Base-by-base conservation (phyloP, 192 early-diverging fungal genomes). In the Coemansia sp. region DNA sequence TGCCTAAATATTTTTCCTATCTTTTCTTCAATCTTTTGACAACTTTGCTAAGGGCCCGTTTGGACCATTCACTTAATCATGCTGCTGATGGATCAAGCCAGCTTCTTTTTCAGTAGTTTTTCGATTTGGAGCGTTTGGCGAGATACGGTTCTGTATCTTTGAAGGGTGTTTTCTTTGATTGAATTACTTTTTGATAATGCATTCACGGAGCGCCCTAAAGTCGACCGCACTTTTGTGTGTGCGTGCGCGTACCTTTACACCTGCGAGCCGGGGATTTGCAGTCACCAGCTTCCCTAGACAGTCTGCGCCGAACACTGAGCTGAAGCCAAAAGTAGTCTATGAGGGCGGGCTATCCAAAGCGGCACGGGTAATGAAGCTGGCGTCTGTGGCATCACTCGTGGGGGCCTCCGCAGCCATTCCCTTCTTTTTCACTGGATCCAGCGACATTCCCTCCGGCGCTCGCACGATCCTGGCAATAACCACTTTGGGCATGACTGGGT, bases 361-460 rank as follows among this genome's bases (percentile, higher is more conserved):
- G 0, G 79, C 79, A 26, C 61, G 62, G 12, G 59, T 82, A 35
- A 82, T 82, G 79, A 82, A 82, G 34, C 60, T 82, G 13, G 79
- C 79, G 0, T 82, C 79, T 0, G 65, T 82, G 1, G 70, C 79
- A 0, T 82, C 79, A 1, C 41, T 82, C 2, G 70, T 82, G 1
- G 79, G 79, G 0, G 79, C 73, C 1, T 58, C 61, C 10, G 73
- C 73, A 18, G 79, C 79, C 3, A 58, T 82, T 4, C 79, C 79
- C 14, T 67, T 82, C 13, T 82, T 76, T 53, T 82, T 82, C 35
- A 26, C 64, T 6, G 79, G 66, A 14, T 58, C 72, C 23, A 82
- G 79, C 70, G 73, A 76, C 20, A 74, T 82, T 3, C 79, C 79
- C 2, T 42, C 55, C 0, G 59, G 64, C 14, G 79, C 79, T 10